phyloP scores from a whole-genome alignment of 1,284 basidiomycete species.

The Fomitiporia mediterranea region DNA sequence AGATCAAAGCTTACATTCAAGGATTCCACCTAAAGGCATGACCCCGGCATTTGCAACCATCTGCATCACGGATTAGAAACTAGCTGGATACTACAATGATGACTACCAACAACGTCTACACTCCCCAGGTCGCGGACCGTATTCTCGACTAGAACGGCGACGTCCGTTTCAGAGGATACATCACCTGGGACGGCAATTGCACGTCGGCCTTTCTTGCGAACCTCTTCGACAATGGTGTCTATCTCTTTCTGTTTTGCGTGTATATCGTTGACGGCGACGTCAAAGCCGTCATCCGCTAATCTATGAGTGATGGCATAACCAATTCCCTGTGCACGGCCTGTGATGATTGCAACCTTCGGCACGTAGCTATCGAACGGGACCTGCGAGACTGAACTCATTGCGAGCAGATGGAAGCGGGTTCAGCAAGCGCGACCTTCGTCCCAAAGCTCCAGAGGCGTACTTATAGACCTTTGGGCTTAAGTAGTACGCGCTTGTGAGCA shows the following conservation, averaged over 20 bases:
- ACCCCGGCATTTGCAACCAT: constrained; percentile 24
- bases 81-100: neutral
- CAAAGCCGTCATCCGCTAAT: constrained; percentile 22
- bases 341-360: constrained; percentile 13
- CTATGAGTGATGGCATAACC: constrained; percentile 20
- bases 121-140: constrained; percentile 21
- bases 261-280: constrained; percentile 22
- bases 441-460: too few species aligned
- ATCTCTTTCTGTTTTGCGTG: constrained; percentile 17
- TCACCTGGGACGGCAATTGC: constrained; percentile 19
- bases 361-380: constrained; percentile 1
- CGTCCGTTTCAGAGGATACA: constrained; percentile 22
- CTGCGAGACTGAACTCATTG: too few species aligned
- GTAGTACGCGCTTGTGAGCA: too few species aligned
- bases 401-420: too few species aligned
- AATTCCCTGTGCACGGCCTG: constrained; percentile 25
- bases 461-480: too few species aligned
- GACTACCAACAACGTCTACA: constrained; percentile 23
- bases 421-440: too few species aligned
- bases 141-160: constrained; percentile 20
- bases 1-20: constrained; percentile 1
- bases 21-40: neutral
- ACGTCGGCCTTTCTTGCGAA: constrained; percentile 14
- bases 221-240: constrained; percentile 7
- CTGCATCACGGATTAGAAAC: too few species aligned